phyloP scores from a whole-genome alignment of 2,329 filamentous ascomycete genomes.

The Talaromyces sp. region DNA sequence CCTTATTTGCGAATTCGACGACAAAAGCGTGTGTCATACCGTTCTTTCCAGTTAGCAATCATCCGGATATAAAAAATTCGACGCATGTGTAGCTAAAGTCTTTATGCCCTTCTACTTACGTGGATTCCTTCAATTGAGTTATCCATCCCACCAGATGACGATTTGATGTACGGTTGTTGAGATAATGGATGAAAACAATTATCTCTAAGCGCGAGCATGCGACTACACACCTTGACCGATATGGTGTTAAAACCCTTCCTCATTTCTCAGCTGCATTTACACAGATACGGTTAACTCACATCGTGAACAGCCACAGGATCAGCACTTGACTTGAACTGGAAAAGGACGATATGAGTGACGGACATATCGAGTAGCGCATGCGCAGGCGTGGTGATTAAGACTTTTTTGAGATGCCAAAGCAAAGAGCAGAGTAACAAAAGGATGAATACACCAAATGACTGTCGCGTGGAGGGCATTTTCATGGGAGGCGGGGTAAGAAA shows the following conservation, averaged over 20 bases:
- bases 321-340: slow-evolving; percentile 56
- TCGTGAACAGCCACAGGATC: slow-evolving; percentile 49
- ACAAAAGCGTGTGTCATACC: slow-evolving; percentile 67
- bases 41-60: too few relatives aligned
- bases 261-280: not conserved
- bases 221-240: slow-evolving; percentile 46
- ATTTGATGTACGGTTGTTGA: slow-evolving; percentile 56
- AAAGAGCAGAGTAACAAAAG: not conserved
- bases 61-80: too few relatives aligned
- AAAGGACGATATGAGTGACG: slow-evolving; percentile 64
- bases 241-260: slow-evolving; percentile 1
- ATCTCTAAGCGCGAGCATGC: slow-evolving; percentile 54
- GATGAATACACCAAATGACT: not conserved
- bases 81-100: too few relatives aligned
- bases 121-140: slow-evolving; percentile 58
- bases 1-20: slow-evolving; percentile 57
- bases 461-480: not conserved
- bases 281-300: slow-evolving; percentile 40
- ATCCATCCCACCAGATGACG: slow-evolving; percentile 55
- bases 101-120: too few relatives aligned
- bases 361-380: slow-evolving; percentile 43
- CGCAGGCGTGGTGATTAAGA: not conserved
- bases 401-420: not conserved
- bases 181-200: slow-evolving; percentile 57
- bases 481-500: too few relatives aligned